Base-by-base conservation (phyloP, 106 monocot species). In the Xerophyta viscosa region DNA sequence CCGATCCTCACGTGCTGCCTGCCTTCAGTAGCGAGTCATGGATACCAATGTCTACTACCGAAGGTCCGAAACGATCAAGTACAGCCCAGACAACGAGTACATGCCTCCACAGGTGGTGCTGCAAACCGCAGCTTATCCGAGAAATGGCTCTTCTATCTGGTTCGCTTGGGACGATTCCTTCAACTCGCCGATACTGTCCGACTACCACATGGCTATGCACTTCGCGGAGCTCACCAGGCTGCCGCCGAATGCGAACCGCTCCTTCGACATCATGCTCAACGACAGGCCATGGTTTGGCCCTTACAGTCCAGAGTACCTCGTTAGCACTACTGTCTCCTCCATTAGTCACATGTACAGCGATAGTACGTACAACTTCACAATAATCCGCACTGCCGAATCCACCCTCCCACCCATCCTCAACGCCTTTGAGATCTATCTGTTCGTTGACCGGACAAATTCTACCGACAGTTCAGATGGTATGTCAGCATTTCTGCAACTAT, bases 341-440 rank as follows among this genome's bases (percentile, higher is more conserved):
- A 21, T 8, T 0, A 60, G 2, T 0, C 52, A 60, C 15, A 3
- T 26, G 0, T 0, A 0, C 8, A 12, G 36, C 0, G 14, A 6
- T n/a, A n/a, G n/a, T 0, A 31, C 9, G 70, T 63, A 56, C 48
- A 56, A 41, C 26, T 4, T 63, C n/a, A n/a, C n/a, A n/a, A n/a
- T 70, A 0, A 46, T 3, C 25, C 52, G 18, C 3, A 47, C 54
- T 2, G 11, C n/a, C 0, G 46, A 56, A 26, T 70, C 72, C 20
- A 65, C 58, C 4, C 14, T 65, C 13, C 65, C 64, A 0, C 65
- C 65, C 8, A 52, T 72, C 31, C 24, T 72, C 42, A 65, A 65
- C 15, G 72, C 58, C 0, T 0, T 65, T 0, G 72, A 72, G 44
- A 3, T 65, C 7, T 65, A 44, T 20, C 26, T 20, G 8, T 1